Evolutionary conservation across 208 protist species (phyloP), one percentile per base, ranked within the genome.

Genomic region (Vickermania spadyakhi): DNA sequence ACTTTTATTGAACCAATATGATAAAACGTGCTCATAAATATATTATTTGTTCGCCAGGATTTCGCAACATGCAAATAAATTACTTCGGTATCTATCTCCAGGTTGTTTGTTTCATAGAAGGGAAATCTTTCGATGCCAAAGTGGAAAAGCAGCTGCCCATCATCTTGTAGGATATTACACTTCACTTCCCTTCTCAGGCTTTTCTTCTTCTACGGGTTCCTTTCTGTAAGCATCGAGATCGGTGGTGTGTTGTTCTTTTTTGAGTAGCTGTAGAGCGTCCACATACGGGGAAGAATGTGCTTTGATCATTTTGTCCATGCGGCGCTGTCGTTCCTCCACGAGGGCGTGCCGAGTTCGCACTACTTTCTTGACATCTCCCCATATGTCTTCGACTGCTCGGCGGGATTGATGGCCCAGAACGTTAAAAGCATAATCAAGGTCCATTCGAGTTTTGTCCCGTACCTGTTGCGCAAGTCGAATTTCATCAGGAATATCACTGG

Each of bases 291-390:
- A 27, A 0, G 84, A 85, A 26, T 62, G 63, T 22, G 31, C 41
- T 23, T 62, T 22, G 36, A 66, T 63, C 23, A 61, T 55, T 28
- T 73, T 67, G 11, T 75, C 66, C 25, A 86, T 63, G 1, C 77
- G 72, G 1, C 76, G 65, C 1, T 74, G 71, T 1, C 84, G 62
- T 36, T 86, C 73, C 22, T 55, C 62, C 51, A 85, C 70, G 1
- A 87, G 36, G 30, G 69, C 73, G 51, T 83, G 72, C 22, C 76
- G 62, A 25, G 81, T 92, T 26, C 77, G 75, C 7, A 86, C n/a
- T 7, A 92, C 74, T 28, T 83, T 81, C 25, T 60, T 75, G 2
- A 92, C 78, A 50, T 73, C 75, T 26, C 74, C 74, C 81, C 81
- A 89, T 29, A 79, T 70, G 30, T 75, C 77, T 28, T 59, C 58